Base-by-base conservation (phyloP, 306 rosid genomes). In the Glycyrrhiza uralensis region DNA sequence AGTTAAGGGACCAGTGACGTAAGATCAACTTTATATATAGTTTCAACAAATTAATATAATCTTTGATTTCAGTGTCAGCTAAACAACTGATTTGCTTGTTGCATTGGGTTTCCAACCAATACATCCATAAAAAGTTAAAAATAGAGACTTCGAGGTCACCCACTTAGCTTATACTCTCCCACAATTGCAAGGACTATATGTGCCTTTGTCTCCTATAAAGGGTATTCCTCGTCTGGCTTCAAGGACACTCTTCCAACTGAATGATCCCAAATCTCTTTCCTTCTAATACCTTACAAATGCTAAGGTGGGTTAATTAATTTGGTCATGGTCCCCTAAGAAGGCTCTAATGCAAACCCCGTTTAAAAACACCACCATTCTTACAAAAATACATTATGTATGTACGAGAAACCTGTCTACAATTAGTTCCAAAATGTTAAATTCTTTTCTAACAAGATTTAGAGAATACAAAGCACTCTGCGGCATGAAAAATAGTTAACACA, bases 11-110 rank as follows among this genome's bases (percentile, higher is more conserved):
- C 69, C 29, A 63, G 2, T 79, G 89, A 85, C 76, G 89, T 82
- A 63, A 67, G 82, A 75, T 54, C 20, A 78, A 46, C 72, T 72
- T 79, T 69, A 56, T 30, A 70, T 54, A 50, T 28, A 71, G 44
- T 63, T 76, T 65, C 70, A 75, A 22, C 71, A 51, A n/a, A 51
- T 45, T 74, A 71, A 79, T 71, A 41, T 32, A 7, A 26, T 55
- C 42, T 42, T 67, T 68, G 79, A 62, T 50, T 78, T 79, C 78
- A 81, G 78, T 80, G 81, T 85, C 87, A 78, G 87, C 81, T 75
- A 87, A 84, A 87, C 87, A 80, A 85, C 82, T 82, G 79, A 80
- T 62, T 87, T 82, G 89, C 89, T 85, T 80, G 84, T 36, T 75
- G 71, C 17, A 71, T 71, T 72, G 78, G 84, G 79, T 87, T 87